Percentiles rank a stretch among this genome's conserved stretches.
Conservation (phyloP, 2,329 filamentous ascomycete species). For the Hypoxylon sp. region DNA sequence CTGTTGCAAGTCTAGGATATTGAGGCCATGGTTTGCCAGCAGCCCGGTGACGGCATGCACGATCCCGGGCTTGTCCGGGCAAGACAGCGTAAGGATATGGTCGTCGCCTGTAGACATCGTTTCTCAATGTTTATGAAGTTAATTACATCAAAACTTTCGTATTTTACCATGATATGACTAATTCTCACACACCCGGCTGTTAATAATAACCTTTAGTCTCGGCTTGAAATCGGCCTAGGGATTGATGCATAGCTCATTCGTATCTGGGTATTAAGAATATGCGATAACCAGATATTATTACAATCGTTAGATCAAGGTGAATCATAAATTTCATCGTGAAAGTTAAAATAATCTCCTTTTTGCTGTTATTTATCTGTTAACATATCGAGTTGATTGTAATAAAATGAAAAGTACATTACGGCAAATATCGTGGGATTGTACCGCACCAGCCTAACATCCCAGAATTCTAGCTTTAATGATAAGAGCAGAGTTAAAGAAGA, state of each 20-base stretch:
- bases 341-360: too few species aligned
- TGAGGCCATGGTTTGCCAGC: constrained; percentile 78
- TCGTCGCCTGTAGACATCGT: constrained; percentile 56
- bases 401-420: background rate
- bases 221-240: constrained; percentile 45
- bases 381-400: too few species aligned
- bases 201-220: constrained; percentile 39
- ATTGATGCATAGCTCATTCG: constrained; percentile 42
- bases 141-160: constrained; percentile 29
- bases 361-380: too few species aligned
- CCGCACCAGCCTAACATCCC: background rate
- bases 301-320: constrained; percentile 6
- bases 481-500: background rate
- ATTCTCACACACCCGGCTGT: constrained; percentile 32
- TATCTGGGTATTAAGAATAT: constrained; percentile 26
- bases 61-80: constrained; percentile 86
- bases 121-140: constrained; percentile 27
- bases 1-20: constrained; percentile 87
- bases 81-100: constrained; percentile 83
- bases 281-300: constrained; percentile 25
- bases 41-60: constrained; percentile 86
- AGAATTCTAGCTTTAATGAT: background rate
- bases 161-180: constrained; percentile 40
- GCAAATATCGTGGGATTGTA: background rate
- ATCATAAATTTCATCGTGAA: too few species aligned